Evolutionary conservation across 75 land plant genomes (phyloP).

Genomic region (Pinus taeda): DNA sequence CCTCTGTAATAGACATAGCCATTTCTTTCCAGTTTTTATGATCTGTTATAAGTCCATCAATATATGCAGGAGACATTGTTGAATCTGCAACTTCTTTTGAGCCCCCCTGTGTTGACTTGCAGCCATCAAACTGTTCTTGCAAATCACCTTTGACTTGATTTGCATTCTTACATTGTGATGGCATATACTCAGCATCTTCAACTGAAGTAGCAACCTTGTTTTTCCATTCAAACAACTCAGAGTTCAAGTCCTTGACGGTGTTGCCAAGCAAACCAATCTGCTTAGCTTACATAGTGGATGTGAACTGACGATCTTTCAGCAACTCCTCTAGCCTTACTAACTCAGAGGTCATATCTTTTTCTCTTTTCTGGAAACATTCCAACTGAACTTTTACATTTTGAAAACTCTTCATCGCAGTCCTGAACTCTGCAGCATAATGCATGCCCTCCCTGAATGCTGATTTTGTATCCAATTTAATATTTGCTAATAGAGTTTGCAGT

Average conservation of each 20-base stretch:
- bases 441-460: slow-evolving; percentile 3
- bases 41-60: not conserved
- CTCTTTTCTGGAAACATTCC: not conserved
- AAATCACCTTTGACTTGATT: not conserved
- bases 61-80: not conserved
- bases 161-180: not conserved
- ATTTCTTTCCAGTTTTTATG: not conserved
- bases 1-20: not conserved
- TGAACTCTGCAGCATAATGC: not conserved
- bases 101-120: not conserved
- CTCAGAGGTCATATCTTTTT: not conserved
- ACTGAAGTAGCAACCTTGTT: not conserved
- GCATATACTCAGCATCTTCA: not conserved
- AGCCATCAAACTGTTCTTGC: not conserved
- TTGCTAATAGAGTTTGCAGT: not conserved
- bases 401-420: not conserved
- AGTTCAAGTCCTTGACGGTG: not conserved
- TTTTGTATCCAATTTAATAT: slow-evolving; percentile 3
- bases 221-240: slow-evolving; percentile 6
- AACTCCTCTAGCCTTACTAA: not conserved
- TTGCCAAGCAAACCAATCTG: not conserved
- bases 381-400: not conserved
- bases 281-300: not conserved
- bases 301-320: not conserved
- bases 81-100: not conserved